A percentile compares a stretch with the other conserved stretches of the same genome.
Evolutionary conservation across 768 basidiomycete genomes (phyloP).

Genomic region (Boletus sp.): DNA sequence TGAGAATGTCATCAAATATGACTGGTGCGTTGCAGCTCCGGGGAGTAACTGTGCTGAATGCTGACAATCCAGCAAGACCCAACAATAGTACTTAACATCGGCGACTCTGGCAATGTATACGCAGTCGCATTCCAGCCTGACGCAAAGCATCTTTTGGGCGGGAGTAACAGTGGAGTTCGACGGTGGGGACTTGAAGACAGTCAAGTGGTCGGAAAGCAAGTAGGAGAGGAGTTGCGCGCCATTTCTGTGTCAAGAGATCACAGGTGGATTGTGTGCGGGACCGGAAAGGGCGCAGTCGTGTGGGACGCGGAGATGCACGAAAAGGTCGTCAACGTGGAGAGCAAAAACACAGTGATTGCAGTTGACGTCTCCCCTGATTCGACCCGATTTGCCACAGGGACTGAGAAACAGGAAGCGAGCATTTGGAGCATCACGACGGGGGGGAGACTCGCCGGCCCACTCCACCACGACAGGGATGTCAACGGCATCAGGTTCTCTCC

Average conservation of each 20-base stretch:
- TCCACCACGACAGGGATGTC: neutral
- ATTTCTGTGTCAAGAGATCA: neutral
- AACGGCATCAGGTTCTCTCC: too few species aligned
- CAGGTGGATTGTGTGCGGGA: neutral
- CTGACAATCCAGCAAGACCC: neutral
- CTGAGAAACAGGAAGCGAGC: neutral
- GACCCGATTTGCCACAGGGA: neutral
- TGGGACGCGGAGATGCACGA: neutral
- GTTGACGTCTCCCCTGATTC: too few species aligned
- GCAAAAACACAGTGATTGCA: too few species aligned
- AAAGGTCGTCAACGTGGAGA: neutral
- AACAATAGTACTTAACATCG: neutral
- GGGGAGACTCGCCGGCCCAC: neutral
- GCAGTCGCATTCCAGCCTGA: neutral
- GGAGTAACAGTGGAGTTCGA: neutral
- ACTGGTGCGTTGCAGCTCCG: neutral
- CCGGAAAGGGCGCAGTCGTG: neutral
- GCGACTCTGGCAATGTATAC: accelerated
- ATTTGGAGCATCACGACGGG: neutral
- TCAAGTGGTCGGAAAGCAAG: neutral
- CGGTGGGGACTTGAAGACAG: neutral
- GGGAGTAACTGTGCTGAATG: neutral
- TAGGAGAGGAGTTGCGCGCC: accelerated
- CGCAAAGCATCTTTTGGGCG: neutral
- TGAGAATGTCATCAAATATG: neutral